Evolutionary conservation across 1,139 yeast genomes (phyloP), one percentile per base, ranked within the genome.

Genomic region (Nakaseomyces nivariensis): DNA sequence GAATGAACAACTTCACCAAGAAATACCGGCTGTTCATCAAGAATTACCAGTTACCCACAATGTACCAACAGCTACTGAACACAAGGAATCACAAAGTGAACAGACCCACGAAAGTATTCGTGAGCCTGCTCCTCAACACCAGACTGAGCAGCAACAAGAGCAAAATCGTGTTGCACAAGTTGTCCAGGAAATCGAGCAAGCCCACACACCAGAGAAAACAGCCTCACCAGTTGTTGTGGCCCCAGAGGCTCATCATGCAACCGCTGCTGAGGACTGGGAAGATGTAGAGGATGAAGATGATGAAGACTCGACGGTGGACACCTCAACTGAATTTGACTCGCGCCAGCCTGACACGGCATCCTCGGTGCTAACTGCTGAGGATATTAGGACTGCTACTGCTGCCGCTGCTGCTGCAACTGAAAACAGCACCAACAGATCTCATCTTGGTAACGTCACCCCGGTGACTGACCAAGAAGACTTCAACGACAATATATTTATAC

Each of bases 401-500:
- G 36, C 13, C 36, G 36, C 36, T 7, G n/a, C 36, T 11, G 36
- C 36, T 33, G n/a, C 36, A 33, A 29, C 31, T 7, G 9, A 6
- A 9, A 29, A 9, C 31, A 29, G 31, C 31, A 29, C 7, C 29
- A 37, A 5, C 32, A n/a, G 40, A 17, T 37, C 40, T 10, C 25
- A 17, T 6, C 25, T 17, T 5, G 44, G 44, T 34, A 41, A 41
- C 34, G 24, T 41, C 25, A 41, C 44, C 22, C 44, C 44, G 4
- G 44, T 41, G 3, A 41, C 44, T 4, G 44, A 41, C 25, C 22
- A 27, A 27, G 44, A 41, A 24, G 48, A 46, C 24, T 22, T n/a
- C 26, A 25, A 37, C 10, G 24, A 49, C 32, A 50, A 43, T 8
- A 52, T 52, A 29, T 48, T 47, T 43, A 43, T 54, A 8, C 56